Percentiles rank a stretch among this genome's conserved stretches.
phyloP scores from a whole-genome alignment of 441 rosid species.

The Daphne laureola region DNA sequence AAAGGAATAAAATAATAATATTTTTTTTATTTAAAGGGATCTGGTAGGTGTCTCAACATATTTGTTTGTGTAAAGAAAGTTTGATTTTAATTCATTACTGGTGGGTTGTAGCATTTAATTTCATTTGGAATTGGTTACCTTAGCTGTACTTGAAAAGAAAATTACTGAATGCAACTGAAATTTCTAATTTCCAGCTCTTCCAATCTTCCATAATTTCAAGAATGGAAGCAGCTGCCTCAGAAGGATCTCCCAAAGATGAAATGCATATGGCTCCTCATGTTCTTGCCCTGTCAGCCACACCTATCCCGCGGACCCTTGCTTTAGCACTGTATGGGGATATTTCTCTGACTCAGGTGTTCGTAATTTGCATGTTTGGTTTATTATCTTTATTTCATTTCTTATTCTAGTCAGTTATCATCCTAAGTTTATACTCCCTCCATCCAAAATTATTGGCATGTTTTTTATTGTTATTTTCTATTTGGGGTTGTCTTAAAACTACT shows the following conservation, averaged over 20 bases:
- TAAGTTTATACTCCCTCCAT: too few species aligned
- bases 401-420: background rate
- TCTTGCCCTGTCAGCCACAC: slow-evolving; percentile 96
- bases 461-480: too few species aligned
- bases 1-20: too few species aligned
- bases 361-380: background rate
- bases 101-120: too few species aligned
- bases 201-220: slow-evolving; percentile 40
- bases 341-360: slow-evolving; percentile 74
- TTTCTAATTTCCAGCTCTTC: slow-evolving; percentile 51
- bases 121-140: too few species aligned
- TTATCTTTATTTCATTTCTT: background rate
- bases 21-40: too few species aligned
- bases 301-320: slow-evolving; percentile 95
- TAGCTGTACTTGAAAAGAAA: too few species aligned
- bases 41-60: too few species aligned
- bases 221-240: slow-evolving; percentile 23
- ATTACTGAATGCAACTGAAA: slow-evolving; percentile 8
- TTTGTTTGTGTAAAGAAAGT: too few species aligned
- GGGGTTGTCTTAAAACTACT: too few species aligned
- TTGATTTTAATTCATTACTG: too few species aligned
- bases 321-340: slow-evolving; percentile 86
- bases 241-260: slow-evolving; percentile 40
- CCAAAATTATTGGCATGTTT: too few species aligned
- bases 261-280: slow-evolving; percentile 87